phyloP scores from a whole-genome alignment of 139 green algal genomes.

The Picochlorum sp. region DNA sequence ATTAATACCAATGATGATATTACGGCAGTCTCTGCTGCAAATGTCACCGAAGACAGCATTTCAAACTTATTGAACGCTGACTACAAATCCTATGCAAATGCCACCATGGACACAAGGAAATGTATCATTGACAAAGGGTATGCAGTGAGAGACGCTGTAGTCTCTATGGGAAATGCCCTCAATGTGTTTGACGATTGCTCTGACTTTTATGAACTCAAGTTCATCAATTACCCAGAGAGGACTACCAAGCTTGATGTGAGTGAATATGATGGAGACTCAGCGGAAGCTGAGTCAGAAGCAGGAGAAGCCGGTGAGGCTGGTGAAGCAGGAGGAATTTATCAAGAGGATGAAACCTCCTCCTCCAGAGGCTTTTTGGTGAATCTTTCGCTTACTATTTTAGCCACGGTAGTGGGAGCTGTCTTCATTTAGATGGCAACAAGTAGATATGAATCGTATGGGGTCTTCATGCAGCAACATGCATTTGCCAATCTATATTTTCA shows the following conservation, averaged over 20 bases:
- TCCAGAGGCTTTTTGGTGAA: too few species aligned
- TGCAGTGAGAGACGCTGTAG: constrained; percentile 9
- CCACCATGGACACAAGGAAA: constrained; percentile 3
- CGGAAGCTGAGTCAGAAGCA: too few species aligned
- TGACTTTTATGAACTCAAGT: constrained; percentile 1
- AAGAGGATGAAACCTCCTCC: too few species aligned
- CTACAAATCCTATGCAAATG: constrained; percentile 10
- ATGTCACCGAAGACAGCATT: constrained; percentile 5
- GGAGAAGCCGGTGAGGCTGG: too few species aligned
- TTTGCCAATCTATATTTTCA: too few species aligned
- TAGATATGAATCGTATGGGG: too few species aligned
- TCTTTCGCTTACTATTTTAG: too few species aligned
- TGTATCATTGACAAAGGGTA: constrained; percentile 26
- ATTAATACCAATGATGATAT: constrained; percentile 10
- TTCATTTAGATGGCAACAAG: too few species aligned
- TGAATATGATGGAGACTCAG: too few species aligned
- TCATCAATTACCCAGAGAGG: constrained; percentile 5
- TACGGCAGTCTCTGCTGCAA: constrained; percentile 7
- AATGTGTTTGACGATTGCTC: constrained; percentile 17
- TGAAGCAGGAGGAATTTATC: too few species aligned
- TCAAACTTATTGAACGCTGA: constrained; percentile 1
- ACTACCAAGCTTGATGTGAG: background rate
- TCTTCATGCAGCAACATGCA: too few species aligned
- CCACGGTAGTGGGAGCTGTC: too few species aligned
- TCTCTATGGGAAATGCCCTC: constrained; percentile 6